Percentiles rank a stretch among this genome's conserved stretches.
These are phyloP conservation scores for Russula foetens DNA, from an alignment of 768 basidiomycete genomes.

Conservation along the genomic window DNA sequence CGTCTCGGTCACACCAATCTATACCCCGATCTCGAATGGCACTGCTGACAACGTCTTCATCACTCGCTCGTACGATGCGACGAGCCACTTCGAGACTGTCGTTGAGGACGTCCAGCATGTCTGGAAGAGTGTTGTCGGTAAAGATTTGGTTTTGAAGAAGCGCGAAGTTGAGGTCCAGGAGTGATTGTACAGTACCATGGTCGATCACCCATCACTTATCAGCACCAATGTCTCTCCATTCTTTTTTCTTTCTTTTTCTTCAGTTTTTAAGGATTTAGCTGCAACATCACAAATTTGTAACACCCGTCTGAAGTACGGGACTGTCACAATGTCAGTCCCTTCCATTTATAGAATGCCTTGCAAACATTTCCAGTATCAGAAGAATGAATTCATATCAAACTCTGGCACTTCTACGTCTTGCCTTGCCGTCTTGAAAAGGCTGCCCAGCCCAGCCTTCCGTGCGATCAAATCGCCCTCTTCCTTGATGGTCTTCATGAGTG, in stretches of 20 bases:
- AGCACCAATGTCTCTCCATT: neutral
- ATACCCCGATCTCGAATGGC: constrained; percentile 81
- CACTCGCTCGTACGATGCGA: constrained; percentile 97
- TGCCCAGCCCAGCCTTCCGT: constrained; percentile 69
- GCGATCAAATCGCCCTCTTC: constrained; percentile 53
- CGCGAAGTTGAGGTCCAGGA: constrained; percentile 62
- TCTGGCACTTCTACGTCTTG: constrained; percentile 80
- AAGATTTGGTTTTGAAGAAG: constrained; percentile 80
- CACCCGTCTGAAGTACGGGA: constrained; percentile 4
- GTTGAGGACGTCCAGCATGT: constrained; percentile 96
- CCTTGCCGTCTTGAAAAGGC: constrained; percentile 85
- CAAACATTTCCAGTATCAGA: constrained; percentile 28
- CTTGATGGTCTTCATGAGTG: constrained; percentile 29
- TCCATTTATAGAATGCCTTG: neutral
- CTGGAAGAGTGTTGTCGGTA: constrained; percentile 81
- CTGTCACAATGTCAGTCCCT: neutral
- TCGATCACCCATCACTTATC: constrained; percentile 2
- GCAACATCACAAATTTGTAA: constrained; percentile 14
- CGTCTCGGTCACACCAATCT: constrained; percentile 79
- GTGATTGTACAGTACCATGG: constrained; percentile 20
- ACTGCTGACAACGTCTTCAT: constrained; percentile 87
- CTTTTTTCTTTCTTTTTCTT: neutral
- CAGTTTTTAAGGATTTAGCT: neutral
- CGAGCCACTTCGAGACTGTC: constrained; percentile 98
- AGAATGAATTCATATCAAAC: constrained; percentile 80